Conservation (phyloP, 805 yeast genomes). For the Metschnikowia hibisci region DNA sequence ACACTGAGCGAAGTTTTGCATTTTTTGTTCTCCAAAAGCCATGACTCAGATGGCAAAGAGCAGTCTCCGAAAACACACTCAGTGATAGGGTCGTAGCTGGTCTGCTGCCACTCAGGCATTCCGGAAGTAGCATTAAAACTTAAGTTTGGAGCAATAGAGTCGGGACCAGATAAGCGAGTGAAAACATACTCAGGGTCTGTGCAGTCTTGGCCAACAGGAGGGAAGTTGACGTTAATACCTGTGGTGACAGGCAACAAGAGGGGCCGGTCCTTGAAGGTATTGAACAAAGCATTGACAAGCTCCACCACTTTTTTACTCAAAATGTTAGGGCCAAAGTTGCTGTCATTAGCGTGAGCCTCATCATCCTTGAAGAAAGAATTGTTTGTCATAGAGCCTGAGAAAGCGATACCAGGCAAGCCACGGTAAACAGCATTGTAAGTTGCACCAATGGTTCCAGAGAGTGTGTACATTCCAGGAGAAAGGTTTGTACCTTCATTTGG, state of each 20-base stretch:
- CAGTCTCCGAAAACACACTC: slow-evolving; percentile 25
- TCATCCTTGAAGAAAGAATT: slow-evolving; percentile 27
- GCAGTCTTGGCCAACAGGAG: slow-evolving; percentile 30
- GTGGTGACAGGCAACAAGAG: slow-evolving; percentile 19
- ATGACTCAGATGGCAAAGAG: slow-evolving; percentile 21
- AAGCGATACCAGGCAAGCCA: slow-evolving; percentile 26
- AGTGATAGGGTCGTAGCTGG: slow-evolving; percentile 35
- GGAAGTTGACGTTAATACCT: slow-evolving; percentile 27
- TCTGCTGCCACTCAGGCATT: slow-evolving; percentile 15
- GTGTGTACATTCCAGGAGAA: slow-evolving; percentile 26
- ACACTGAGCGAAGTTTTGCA: slow-evolving; percentile 45
- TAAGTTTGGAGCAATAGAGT: slow-evolving; percentile 29
- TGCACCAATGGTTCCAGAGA: slow-evolving; percentile 27
- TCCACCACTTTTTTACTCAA: slow-evolving; percentile 25
- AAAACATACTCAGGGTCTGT: slow-evolving; percentile 39
- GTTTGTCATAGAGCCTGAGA: slow-evolving; percentile 25
- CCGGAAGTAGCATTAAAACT: slow-evolving; percentile 40
- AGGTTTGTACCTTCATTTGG: slow-evolving; percentile 31
- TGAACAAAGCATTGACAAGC: slow-evolving; percentile 19
- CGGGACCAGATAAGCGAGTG: slow-evolving; percentile 45
- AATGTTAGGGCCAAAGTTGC: slow-evolving; percentile 23
- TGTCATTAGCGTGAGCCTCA: slow-evolving; percentile 16
- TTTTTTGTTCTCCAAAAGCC: slow-evolving; percentile 22
- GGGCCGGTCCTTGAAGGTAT: slow-evolving; percentile 14
- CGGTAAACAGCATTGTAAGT: slow-evolving; percentile 24